Evolutionary conservation across 805 yeast species (phyloP), one percentile per base, ranked within the genome.

Genomic region (Sungouiella thailandica): DNA sequence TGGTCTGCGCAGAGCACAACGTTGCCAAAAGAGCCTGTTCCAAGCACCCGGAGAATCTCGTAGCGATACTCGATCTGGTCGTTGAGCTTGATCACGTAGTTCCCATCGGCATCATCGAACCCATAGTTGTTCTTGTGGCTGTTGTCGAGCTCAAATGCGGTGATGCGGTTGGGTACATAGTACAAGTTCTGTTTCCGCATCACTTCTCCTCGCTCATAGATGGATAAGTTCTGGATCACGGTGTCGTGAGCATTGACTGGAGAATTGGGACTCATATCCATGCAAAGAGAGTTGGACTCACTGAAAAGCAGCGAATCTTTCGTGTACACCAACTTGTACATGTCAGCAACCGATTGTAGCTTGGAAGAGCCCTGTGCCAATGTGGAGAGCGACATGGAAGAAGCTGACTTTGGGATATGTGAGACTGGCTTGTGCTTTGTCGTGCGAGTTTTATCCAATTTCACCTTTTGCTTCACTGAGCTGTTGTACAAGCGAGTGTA

Each of bases 1-100:
- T 81, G 83, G 58, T 87, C 95, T 15, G 59, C 53, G 40, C 88
- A 81, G 36, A 73, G 66, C 5, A 83, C 61, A 2, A 87, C 96
- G 33, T 76, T 77, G 0, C 96, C 96, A 62, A 86, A 86, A 27
- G 89, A 78, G 6, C 96, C 96, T 31, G 72, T 74, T 0, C 96
- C 96, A 8, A 86, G 65, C 1, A 65, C 55, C 2, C 65, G 55
- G 14, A 73, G 32, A 4, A 85, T 76, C 44, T 83, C 78, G 50
- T 80, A 87, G 18, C 94, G 59, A 53, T 78, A 86, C 34, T 80
- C 80, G 27, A 86, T 72, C 43, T 86, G 96, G 50, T 85, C 95
- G 8, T 80, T 76, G 1, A 54, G 51, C 0, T 64, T 47, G 1
- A 75, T 63, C 5, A 62, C 60, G 47, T 83, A 80, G 49, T 84